Conservation (phyloP, 108 stramenopile genomes). For the Asterionellopsis glacialis region DNA sequence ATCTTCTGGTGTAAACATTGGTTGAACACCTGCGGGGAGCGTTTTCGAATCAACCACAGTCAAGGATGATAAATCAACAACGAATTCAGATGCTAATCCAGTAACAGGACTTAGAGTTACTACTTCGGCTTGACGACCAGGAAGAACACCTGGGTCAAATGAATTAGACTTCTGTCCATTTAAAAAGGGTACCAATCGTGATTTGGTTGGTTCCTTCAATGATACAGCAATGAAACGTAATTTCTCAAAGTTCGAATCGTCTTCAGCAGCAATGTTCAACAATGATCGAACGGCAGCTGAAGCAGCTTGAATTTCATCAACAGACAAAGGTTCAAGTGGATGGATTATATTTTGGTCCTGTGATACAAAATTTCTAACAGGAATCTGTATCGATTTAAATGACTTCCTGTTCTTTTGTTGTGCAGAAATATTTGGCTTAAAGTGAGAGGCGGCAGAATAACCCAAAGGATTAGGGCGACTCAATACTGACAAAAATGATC, state of each 20-base stretch:
- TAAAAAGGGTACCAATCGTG: neutral
- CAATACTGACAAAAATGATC: no score
- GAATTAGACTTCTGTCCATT: neutral
- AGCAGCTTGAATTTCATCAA: conserved; percentile 31
- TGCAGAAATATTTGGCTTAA: no score
- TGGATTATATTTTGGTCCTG: conserved; percentile 4
- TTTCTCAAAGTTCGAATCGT: conserved; percentile 7
- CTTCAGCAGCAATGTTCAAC: conserved; percentile 6
- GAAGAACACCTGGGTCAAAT: no score
- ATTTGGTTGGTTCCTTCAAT: conserved; percentile 43
- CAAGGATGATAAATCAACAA: conserved; percentile 11
- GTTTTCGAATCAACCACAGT: conserved; percentile 16
- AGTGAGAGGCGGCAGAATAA: no score
- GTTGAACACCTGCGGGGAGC: conserved; percentile 44
- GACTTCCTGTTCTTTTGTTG: no score
- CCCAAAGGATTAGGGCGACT: no score
- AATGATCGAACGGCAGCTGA: conserved; percentile 17
- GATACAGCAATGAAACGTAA: conserved; percentile 50
- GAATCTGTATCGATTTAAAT: no score
- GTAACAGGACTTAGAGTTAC: conserved; percentile 35
- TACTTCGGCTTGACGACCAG: conserved; percentile 28
- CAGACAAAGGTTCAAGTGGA: conserved; percentile 28
- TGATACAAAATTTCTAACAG: no score
- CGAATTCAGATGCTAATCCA: conserved; percentile 39
- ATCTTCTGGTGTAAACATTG: conserved; percentile 70